Percentiles rank a stretch among this genome's conserved stretches.
Conservation (phyloP, 106 monocot genomes). For the Phalaenopsis equestris region DNA sequence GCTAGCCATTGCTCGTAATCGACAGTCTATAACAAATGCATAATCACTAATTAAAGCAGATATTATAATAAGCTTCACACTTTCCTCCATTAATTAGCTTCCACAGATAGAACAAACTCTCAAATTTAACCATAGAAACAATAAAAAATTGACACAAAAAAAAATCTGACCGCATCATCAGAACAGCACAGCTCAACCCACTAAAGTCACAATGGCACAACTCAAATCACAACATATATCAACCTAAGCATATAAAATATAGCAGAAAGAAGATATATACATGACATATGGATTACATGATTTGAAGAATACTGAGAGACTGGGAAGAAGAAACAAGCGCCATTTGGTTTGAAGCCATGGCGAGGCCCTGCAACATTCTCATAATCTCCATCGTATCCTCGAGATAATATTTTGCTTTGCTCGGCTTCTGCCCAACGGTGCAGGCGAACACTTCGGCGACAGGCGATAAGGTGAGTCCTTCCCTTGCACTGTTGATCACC, state of each 20-base stretch:
- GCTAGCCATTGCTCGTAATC: no score
- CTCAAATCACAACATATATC: background rate
- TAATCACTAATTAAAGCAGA: no score
- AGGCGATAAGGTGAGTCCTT: conserved; percentile 23
- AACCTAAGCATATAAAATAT: background rate
- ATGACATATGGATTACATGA: background rate
- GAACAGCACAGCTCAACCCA: no score
- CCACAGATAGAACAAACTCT: no score
- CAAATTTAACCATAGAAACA: no score
- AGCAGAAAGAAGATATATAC: background rate
- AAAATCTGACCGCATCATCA: no score
- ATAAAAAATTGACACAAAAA: no score
- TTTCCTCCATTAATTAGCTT: no score
- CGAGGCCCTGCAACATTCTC: conserved; percentile 35
- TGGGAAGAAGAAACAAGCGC: background rate
- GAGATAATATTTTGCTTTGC: conserved; percentile 49
- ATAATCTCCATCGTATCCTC: conserved; percentile 37
- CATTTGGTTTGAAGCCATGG: conserved; percentile 25
- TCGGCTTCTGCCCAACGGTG: conserved; percentile 48
- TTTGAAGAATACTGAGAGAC: background rate
- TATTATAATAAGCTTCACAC: no score
- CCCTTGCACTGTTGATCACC: conserved; percentile 27
- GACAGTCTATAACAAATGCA: no score
- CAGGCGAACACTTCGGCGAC: conserved; percentile 43
- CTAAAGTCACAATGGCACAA: background rate